These are phyloP conservation scores for Pichia sp. DNA, from an alignment of 1,139 yeast species.

Conservation along the genomic window DNA sequence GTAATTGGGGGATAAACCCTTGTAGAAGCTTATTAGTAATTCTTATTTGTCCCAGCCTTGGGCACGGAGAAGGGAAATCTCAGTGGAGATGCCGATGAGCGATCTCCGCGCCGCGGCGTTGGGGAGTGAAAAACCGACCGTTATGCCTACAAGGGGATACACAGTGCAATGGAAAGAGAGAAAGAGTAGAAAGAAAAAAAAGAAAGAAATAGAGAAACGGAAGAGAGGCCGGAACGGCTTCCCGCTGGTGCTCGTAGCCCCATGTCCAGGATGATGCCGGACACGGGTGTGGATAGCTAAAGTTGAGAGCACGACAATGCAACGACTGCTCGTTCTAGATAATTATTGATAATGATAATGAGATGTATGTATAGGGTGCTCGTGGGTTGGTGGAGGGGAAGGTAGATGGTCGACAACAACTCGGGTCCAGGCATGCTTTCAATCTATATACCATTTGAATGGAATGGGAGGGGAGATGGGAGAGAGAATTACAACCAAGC, in stretches of 20 bases:
- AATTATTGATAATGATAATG: background rate
- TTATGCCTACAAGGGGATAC: background rate
- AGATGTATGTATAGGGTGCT: background rate
- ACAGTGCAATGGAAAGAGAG: background rate
- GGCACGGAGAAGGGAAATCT: too few relatives aligned
- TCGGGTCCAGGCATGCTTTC: background rate
- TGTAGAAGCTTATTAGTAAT: background rate
- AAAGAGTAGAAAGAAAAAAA: background rate
- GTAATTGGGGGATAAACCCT: too few relatives aligned
- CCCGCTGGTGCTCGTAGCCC: background rate
- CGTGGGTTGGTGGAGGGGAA: background rate
- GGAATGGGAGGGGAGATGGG: background rate
- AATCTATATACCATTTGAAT: background rate
- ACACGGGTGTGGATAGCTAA: constrained; percentile 6
- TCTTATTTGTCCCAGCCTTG: background rate
- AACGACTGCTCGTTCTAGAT: background rate
- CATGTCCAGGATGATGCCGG: background rate
- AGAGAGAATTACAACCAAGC: constrained; percentile 27
- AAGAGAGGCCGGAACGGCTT: background rate
- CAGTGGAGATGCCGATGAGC: background rate
- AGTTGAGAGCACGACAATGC: constrained; percentile 2
- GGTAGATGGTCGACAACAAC: background rate
- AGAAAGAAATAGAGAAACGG: background rate
- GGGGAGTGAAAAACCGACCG: background rate
- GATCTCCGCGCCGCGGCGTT: background rate